Evolutionary conservation across 306 rosid species (phyloP), one percentile per base, ranked within the genome.

Genomic region (Sicyos edulis): DNA sequence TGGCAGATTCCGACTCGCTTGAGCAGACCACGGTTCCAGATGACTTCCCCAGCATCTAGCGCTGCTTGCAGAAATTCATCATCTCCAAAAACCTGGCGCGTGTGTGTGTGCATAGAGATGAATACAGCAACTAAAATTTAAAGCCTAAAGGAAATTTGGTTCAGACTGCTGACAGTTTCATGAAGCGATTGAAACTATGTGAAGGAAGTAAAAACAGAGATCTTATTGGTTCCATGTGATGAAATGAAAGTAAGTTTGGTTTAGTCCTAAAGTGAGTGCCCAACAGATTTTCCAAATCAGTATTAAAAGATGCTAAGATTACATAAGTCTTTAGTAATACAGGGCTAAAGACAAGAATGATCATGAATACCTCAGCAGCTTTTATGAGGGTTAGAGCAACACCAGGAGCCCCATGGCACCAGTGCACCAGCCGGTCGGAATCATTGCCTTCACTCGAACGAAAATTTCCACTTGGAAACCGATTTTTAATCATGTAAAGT

Each of bases 361-460:
- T 58, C 70, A 76, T 6, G 57, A 45, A 61, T 82, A 88, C 92
- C 97, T 89, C 87, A 64, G 89, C 91, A 54, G 91, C 96, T 74
- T 81, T 89, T 17, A 76, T 84, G 67, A 89, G 96, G 12, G 90
- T 83, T 56, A 92, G 96, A 68, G 91, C 74, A 74, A 92, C 78
- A 63, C 98, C 98, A 51, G 96, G 86, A 74, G 76, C 92, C 77
- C 96, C 96, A 76, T 92, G 96, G 82, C 96, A 92, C 96, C 98
- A 92, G 68, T 92, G 96, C 77, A 88, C 96, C 64, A 86, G 90
- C 32, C 83, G 83, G 71, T 92, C 96, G 8, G 87, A 84, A 77
- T 86, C 88, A 37, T 74, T 88, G 84, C 86, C 98, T 85, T 88
- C 91, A 52, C 98, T 89, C 40, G 97, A 92, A 62, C 81, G 91